These are phyloP conservation scores for Breviolum minutum DNA, from an alignment of 73 alveolate genomes.

Conservation along the genomic window DNA sequence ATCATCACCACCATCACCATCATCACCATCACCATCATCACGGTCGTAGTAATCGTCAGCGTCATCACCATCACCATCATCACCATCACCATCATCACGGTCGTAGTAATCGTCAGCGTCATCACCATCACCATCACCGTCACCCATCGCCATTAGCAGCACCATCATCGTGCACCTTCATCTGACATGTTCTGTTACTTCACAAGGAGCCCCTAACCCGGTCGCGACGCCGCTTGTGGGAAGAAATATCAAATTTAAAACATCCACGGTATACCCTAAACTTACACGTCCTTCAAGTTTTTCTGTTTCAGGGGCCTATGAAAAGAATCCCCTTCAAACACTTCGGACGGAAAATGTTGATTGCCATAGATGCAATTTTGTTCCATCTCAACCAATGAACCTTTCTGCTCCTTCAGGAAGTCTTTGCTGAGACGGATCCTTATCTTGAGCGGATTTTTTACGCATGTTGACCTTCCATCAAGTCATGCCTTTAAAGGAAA, in stretches of 20 bases:
- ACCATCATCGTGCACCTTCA: not conserved
- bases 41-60: not conserved
- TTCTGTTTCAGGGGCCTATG: no score
- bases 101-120: not conserved
- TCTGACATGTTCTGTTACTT: no score
- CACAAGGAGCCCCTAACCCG: no score
- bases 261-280: no score
- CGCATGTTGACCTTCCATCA: no score
- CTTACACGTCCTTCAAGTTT: no score
- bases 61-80: not conserved
- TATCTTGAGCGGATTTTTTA: not conserved
- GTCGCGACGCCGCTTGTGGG: no score
- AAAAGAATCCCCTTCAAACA: no score
- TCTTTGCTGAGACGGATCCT: slow-evolving; percentile 9
- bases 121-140: not conserved
- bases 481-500: no score
- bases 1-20: not conserved
- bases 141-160: not conserved
- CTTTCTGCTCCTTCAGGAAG: not conserved
- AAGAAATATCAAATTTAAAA: no score
- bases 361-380: not conserved
- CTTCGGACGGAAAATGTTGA: not conserved
- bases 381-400: not conserved
- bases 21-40: not conserved
- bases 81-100: not conserved